Conservation (phyloP, 768 basidiomycete species). For the Cystofilobasidium capitatum region DNA sequence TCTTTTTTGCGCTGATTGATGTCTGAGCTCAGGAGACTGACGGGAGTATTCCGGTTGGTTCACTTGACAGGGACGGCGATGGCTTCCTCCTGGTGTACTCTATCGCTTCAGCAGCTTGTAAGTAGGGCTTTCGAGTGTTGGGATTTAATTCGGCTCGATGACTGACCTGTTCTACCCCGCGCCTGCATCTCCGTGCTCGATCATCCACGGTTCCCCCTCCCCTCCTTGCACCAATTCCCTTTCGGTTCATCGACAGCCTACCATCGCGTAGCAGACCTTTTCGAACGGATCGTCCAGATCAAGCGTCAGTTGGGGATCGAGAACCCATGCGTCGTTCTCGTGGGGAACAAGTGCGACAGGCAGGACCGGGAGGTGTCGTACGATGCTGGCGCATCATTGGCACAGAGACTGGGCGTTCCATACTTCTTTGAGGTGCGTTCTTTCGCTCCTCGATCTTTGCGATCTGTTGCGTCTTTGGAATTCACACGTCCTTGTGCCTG, state of each 20-base stretch:
- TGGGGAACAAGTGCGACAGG: slow-evolving; percentile 85
- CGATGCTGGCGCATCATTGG: slow-evolving; percentile 75
- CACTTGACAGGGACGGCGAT: slow-evolving; percentile 68
- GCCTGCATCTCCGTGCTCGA: not conserved
- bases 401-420: slow-evolving; percentile 75
- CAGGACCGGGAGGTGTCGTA: slow-evolving; percentile 81
- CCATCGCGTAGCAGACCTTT: slow-evolving; percentile 47
- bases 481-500: no score
- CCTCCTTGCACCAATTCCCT: slow-evolving; percentile 10
- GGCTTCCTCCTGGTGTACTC: slow-evolving; percentile 97
- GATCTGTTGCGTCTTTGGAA: no score
- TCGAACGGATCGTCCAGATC: slow-evolving; percentile 12
- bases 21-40: slow-evolving; percentile 19
- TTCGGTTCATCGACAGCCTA: slow-evolving; percentile 10
- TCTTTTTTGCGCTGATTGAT: slow-evolving; percentile 1
- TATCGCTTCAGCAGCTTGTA: slow-evolving; percentile 73
- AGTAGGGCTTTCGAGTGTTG: slow-evolving; percentile 83
- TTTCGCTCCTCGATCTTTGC: not conserved
- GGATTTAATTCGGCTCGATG: slow-evolving; percentile 38
- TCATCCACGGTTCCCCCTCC: not conserved
- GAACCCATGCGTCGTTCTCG: slow-evolving; percentile 61
- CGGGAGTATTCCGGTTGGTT: not conserved
- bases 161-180: slow-evolving; percentile 17
- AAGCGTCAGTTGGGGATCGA: slow-evolving; percentile 20
- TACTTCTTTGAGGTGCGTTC: slow-evolving; percentile 43